These are phyloP conservation scores for Citrus cavaleriei DNA, from an alignment of 345 rosid species.

Conservation along the genomic window DNA sequence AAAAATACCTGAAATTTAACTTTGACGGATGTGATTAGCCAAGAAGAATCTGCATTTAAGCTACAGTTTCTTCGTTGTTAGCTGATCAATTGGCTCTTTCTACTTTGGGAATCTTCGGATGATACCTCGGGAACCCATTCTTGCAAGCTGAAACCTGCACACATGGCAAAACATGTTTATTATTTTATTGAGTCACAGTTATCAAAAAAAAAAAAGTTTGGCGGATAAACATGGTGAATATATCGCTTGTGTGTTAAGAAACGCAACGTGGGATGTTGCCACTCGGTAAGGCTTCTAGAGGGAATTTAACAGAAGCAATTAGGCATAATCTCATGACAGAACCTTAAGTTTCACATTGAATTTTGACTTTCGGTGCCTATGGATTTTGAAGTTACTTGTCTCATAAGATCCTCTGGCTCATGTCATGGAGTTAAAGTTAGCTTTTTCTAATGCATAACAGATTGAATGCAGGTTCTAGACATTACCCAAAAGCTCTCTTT, in stretches of 20 bases:
- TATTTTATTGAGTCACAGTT: not conserved
- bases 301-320: not conserved
- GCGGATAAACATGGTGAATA: not conserved
- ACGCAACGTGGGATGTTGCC: slow-evolving; percentile 2
- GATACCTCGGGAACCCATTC: slow-evolving; percentile 72
- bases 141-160: slow-evolving; percentile 88
- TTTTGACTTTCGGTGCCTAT: not conserved
- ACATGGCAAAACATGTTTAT: not conserved
- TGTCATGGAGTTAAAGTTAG: not conserved
- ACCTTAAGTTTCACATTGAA: not conserved
- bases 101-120: slow-evolving; percentile 57
- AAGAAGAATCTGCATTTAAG: not conserved
- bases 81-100: slow-evolving; percentile 45
- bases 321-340: not conserved
- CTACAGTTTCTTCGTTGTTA: not conserved
- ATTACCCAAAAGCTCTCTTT: not conserved
- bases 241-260: not conserved
- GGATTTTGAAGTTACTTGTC: not conserved
- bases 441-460: not conserved
- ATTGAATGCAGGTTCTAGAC: not conserved
- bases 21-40: slow-evolving; percentile 27
- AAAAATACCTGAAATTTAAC: slow-evolving; percentile 40
- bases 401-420: not conserved
- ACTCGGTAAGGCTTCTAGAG: not conserved
- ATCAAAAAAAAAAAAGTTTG: not conserved